phyloP scores from a whole-genome alignment of 176 grass and related monocot genomes.

The Typha latifolia region DNA sequence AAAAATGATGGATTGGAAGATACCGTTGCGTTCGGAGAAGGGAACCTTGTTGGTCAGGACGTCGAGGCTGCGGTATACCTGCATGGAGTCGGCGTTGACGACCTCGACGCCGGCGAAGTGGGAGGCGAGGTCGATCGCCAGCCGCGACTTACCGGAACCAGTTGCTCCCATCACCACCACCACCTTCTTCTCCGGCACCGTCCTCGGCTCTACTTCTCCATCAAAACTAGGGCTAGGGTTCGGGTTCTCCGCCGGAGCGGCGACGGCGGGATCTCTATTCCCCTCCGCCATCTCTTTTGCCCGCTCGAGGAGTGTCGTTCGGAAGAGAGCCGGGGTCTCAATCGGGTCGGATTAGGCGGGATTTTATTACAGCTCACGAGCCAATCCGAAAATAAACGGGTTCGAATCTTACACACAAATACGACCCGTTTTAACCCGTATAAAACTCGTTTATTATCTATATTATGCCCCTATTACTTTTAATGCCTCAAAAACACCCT shows the following conservation, averaged over 20 bases:
- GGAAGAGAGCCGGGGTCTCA: too few relatives aligned
- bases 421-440: too few relatives aligned
- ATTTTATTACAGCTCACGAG: too few relatives aligned
- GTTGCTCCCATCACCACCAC: slow-evolving; percentile 90
- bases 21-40: slow-evolving; percentile 62
- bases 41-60: slow-evolving; percentile 86
- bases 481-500: too few relatives aligned
- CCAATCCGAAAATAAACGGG: too few relatives aligned
- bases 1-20: background rate
- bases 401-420: too few relatives aligned
- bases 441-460: too few relatives aligned
- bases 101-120: slow-evolving; percentile 68
- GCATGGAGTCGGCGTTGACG: slow-evolving; percentile 91
- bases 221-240: slow-evolving; percentile 7
- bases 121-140: slow-evolving; percentile 66
- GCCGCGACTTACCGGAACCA: slow-evolving; percentile 77
- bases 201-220: background rate
- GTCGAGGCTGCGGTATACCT: slow-evolving; percentile 74
- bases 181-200: slow-evolving; percentile 14
- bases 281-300: slow-evolving; percentile 19
- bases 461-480: too few relatives aligned
- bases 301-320: too few relatives aligned
- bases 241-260: slow-evolving; percentile 6
- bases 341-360: too few relatives aligned
- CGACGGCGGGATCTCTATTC: background rate